Evolutionary conservation across 306 rosid species (phyloP).

Genomic region (Oxytropis ochrocephala): DNA sequence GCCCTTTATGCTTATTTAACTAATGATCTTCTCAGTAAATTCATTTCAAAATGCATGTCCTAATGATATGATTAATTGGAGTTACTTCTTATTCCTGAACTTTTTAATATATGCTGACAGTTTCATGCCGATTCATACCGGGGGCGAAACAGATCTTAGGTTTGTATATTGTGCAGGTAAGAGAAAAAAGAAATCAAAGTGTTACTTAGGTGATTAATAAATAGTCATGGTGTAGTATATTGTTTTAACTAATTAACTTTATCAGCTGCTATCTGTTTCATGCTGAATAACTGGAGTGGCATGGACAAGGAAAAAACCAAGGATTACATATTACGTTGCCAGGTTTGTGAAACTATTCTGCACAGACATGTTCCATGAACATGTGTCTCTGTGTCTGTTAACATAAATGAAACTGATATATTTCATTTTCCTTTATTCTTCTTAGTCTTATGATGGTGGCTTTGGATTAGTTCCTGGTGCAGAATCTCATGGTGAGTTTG

Average conservation of each 20-base stretch:
- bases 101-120: slow-evolving; percentile 35
- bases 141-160: slow-evolving; percentile 90
- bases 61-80: slow-evolving; percentile 2
- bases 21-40: background rate
- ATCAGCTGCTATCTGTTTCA: slow-evolving; percentile 75
- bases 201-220: background rate
- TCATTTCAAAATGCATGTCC: background rate
- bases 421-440: slow-evolving; percentile 12
- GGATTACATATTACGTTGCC: slow-evolving; percentile 72
- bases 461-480: slow-evolving; percentile 91
- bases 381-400: background rate
- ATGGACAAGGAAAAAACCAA: slow-evolving; percentile 87
- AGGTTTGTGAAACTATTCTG: slow-evolving; percentile 48
- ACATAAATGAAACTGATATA: background rate
- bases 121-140: slow-evolving; percentile 74
- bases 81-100: slow-evolving; percentile 9
- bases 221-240: slow-evolving; percentile 10
- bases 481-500: slow-evolving; percentile 94
- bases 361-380: background rate
- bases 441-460: slow-evolving; percentile 95
- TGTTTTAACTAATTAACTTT: slow-evolving; percentile 25
- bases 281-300: slow-evolving; percentile 91
- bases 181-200: slow-evolving; percentile 5
- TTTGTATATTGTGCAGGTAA: slow-evolving; percentile 91
- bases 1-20: background rate